Percentiles rank a stretch among this genome's conserved stretches.
Evolutionary conservation across 208 protist genomes (phyloP).

Genomic region (Trypanosoma boissoni): DNA sequence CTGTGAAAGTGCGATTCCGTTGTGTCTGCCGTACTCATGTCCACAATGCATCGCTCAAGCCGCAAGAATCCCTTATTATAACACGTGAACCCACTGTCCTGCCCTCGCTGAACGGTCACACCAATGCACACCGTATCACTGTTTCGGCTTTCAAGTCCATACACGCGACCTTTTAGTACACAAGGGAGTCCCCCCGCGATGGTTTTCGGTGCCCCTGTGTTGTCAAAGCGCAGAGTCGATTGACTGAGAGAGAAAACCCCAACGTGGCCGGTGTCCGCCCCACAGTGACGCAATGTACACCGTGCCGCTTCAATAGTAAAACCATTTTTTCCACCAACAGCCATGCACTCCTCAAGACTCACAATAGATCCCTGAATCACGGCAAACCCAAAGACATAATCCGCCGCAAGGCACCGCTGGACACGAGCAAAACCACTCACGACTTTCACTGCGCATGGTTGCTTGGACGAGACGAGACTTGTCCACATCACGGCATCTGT

Average conservation of each 20-base stretch:
- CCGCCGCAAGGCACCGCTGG: slow-evolving; percentile 38
- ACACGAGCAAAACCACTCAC: slow-evolving; percentile 35
- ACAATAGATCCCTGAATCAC: slow-evolving; percentile 39
- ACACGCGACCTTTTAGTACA: slow-evolving; percentile 40
- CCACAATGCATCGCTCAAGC: slow-evolving; percentile 43
- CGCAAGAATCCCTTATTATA: slow-evolving; percentile 39
- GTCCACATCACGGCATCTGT: slow-evolving; percentile 51
- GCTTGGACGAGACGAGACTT: slow-evolving; percentile 12
- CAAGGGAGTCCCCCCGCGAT: slow-evolving; percentile 45
- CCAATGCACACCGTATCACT: slow-evolving; percentile 43
- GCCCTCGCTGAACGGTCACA: slow-evolving; percentile 38
- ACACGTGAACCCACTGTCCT: slow-evolving; percentile 64
- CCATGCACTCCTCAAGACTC: slow-evolving; percentile 43
- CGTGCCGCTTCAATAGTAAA: slow-evolving; percentile 59
- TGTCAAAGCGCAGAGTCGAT: slow-evolving; percentile 45
- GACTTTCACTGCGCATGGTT: slow-evolving; percentile 55
- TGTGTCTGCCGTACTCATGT: slow-evolving; percentile 27
- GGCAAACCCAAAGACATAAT: slow-evolving; percentile 62
- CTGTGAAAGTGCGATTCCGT: neutral
- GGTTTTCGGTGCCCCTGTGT: slow-evolving; percentile 26
- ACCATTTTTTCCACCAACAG: slow-evolving; percentile 55
- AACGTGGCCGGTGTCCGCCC: slow-evolving; percentile 57
- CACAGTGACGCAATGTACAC: slow-evolving; percentile 41
- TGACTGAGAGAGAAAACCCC: slow-evolving; percentile 57
- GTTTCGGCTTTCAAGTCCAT: slow-evolving; percentile 56